A percentile compares a stretch with the other conserved stretches of the same genome.
Evolutionary conservation across 1,284 basidiomycete species (phyloP).

Genomic region (Phaffia rhodozyma): DNA sequence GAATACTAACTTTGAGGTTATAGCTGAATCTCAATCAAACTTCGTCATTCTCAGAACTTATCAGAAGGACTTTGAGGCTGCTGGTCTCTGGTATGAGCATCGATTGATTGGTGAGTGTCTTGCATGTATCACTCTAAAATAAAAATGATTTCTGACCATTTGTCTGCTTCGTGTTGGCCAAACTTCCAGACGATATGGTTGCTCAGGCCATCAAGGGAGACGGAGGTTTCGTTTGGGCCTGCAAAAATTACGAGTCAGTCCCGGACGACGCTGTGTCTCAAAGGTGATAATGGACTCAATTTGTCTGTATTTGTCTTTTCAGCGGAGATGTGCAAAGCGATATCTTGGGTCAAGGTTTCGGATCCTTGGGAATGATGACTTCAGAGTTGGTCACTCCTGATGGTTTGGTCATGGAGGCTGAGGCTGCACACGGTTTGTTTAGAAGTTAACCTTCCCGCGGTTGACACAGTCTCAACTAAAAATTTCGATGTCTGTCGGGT

Average conservation of each 20-base stretch:
- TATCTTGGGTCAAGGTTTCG: constrained; percentile 80
- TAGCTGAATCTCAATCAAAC: not conserved
- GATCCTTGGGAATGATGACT: constrained; percentile 95
- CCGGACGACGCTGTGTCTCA: constrained; percentile 40
- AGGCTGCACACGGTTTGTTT: constrained; percentile 74
- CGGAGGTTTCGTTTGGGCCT: constrained; percentile 95
- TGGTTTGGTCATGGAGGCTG: constrained; percentile 77
- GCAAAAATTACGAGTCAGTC: constrained; percentile 95
- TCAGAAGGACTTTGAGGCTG: constrained; percentile 65
- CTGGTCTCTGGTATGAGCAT: constrained; percentile 93
- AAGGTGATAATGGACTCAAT: constrained; percentile 12
- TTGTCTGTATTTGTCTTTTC: not conserved
- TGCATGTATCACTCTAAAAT: not conserved
- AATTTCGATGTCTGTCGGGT: not conserved
- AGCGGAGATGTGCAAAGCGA: constrained; percentile 47
- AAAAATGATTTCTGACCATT: not conserved
- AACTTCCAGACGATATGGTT: constrained; percentile 74
- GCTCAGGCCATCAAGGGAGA: constrained; percentile 93
- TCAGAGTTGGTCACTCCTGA: constrained; percentile 93
- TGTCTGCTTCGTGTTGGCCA: not conserved
- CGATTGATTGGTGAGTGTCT: constrained; percentile 47
- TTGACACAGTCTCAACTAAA: not conserved
- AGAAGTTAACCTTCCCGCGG: not conserved
- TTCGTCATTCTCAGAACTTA: constrained; percentile 47
- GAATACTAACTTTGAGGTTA: not conserved